Conservation (phyloP, 2,329 filamentous ascomycete species). For the Diaporthe destruens region DNA sequence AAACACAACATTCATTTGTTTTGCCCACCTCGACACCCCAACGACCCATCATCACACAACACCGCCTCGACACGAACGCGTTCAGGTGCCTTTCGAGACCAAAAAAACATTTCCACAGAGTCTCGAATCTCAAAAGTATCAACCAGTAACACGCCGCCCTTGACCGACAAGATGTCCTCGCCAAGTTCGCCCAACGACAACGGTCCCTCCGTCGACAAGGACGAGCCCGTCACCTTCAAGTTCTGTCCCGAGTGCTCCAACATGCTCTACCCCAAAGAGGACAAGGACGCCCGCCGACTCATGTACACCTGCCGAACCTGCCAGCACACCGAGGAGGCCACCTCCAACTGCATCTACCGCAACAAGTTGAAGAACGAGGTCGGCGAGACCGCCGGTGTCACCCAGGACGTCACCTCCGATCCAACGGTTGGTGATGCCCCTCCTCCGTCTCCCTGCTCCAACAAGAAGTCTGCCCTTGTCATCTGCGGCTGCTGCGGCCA, state of each 20-base stretch:
- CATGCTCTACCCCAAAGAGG: conserved; percentile 97
- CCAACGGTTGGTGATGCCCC: conserved; percentile 87
- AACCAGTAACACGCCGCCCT: conserved; percentile 28
- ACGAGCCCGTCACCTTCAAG: conserved; percentile 89
- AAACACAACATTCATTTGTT: conserved; percentile 16
- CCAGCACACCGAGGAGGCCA: conserved; percentile 88
- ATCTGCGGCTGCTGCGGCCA: conserved; percentile 62
- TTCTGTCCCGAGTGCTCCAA: conserved; percentile 99
- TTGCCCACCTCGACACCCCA: neutral
- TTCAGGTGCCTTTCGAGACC: neutral
- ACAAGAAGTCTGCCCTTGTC: conserved; percentile 45
- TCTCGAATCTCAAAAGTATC: conserved; percentile 15
- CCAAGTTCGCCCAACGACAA: conserved; percentile 63
- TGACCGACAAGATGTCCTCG: conserved; percentile 63
- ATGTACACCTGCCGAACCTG: conserved; percentile 98
- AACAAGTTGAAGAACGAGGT: conserved; percentile 92
- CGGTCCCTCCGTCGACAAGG: conserved; percentile 56
- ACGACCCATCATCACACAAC: neutral
- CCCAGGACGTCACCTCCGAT: conserved; percentile 96
- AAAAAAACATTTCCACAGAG: conserved; percentile 6
- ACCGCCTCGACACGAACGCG: neutral
- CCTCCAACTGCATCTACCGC: conserved; percentile 93
- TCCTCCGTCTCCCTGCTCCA: conserved; percentile 35
- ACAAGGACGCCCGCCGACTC: conserved; percentile 83
- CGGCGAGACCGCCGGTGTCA: conserved; percentile 96